Evolutionary conservation across 2,329 filamentous ascomycete genomes (phyloP), one percentile per base, ranked within the genome.

Genomic region (Geosmithia flava): DNA sequence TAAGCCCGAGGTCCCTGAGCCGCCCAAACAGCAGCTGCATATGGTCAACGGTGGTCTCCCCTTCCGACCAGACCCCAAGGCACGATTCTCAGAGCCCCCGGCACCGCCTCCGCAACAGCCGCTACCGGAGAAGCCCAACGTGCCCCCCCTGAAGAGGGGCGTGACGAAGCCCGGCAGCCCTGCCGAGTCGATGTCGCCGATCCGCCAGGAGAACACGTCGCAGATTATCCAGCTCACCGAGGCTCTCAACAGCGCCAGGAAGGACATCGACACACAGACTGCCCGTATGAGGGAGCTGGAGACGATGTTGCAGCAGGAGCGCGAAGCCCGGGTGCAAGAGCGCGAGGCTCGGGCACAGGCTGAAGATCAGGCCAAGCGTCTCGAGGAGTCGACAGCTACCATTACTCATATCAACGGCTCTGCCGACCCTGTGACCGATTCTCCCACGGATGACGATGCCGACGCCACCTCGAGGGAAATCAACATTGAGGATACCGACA

Each of bases 81-180:
- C 86, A 4, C 79, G 89, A 47, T 97, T 96, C 62, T 93, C 87
- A 1, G 90, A 96, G 50, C 91, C 91, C 46, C 91, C 91, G 3
- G 91, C 90, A 20, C 91, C 91, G 7, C 91, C 91, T 23, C 91
- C 91, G 27, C 89, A 95, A 56, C 90, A 95, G 56, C 91, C 91
- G 15, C 71, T 97, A 6, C 91, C 91, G 1, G 90, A 96, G 61
- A 96, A 96, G 62, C 91, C 91, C 0, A 88, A 95, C 63, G 79
- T 75, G 0, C 78, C 82, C 0, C 79, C 87, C 1, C 65, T 95
- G 29, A 89, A 87, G 60, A 78, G 89, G 48, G 75, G 75, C 4
- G 81, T 86, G 23, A 90, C 85, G 0, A 88, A 95, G 54, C 76
- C 83, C 8, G 87, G 83, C 59, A 68, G 74, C 1, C 64, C 69